Evolutionary conservation across 345 rosid species (phyloP).

Genomic region (Heritiera fomes): DNA sequence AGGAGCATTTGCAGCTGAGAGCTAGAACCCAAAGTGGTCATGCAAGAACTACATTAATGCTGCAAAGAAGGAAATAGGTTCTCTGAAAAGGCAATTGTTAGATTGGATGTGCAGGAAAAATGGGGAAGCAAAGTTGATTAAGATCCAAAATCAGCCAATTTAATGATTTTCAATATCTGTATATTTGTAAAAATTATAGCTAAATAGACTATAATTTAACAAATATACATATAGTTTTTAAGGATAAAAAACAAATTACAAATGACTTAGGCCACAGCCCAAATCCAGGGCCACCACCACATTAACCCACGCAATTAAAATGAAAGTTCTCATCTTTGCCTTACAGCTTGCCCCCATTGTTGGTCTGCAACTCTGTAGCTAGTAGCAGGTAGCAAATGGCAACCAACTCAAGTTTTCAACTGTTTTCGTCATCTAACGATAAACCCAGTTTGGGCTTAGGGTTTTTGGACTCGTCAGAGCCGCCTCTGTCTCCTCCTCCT

Average conservation of each 20-base stretch:
- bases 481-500: constrained; percentile 63
- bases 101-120: not conserved
- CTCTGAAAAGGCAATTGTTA: not conserved
- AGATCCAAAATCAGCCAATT: not conserved
- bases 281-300: too few relatives aligned
- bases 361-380: constrained; percentile 3
- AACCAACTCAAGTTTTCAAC: constrained; percentile 34
- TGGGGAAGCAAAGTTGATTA: not conserved
- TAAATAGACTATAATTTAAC: too few relatives aligned
- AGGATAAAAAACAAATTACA: too few relatives aligned
- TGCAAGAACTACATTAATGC: not conserved
- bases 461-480: constrained; percentile 53
- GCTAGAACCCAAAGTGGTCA: not conserved
- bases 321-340: not conserved
- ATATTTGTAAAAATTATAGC: too few relatives aligned
- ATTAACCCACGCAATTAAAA: too few relatives aligned
- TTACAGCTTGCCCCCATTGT: not conserved
- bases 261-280: too few relatives aligned
- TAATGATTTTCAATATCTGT: not conserved
- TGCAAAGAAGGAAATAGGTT: not conserved
- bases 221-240: too few relatives aligned
- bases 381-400: constrained; percentile 27
- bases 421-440: constrained; percentile 36
- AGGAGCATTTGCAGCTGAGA: not conserved
- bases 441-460: constrained; percentile 40